Base-by-base conservation (phyloP, 768 basidiomycete genomes). In the Kondoa malvinella region DNA sequence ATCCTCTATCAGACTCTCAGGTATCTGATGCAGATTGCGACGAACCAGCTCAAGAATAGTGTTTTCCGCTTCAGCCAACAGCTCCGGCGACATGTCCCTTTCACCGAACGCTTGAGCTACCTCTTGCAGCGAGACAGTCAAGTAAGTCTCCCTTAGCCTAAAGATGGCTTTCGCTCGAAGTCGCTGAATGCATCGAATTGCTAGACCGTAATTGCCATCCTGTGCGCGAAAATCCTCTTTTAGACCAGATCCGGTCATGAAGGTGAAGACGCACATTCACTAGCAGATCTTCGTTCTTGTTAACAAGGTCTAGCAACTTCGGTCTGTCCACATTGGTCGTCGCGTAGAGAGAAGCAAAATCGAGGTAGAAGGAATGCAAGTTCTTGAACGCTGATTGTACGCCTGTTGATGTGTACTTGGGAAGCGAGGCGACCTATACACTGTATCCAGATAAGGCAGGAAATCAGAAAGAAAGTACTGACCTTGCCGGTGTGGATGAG, bases 161-260 rank as follows among this genome's bases (percentile, higher is more conserved):
- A 63, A 33, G 8, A 63, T 63, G n/a, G 61, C 61, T 32, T 63
- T 33, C 17, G 16, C 29, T 17, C 61, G 27, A 17, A 63, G 30
- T 16, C 61, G 61, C 29, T 63, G 14, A 27, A 29, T 27, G 61
- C 61, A 63, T 16, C 14, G 26, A 32, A 29, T 17, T 33, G 33
- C 27, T 33, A 63, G n/a, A 3, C 61, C 61, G 32, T 29, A 29
- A 33, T 63, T 63, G 32, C 61, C 61, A 63, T 63, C 61, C 61
- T 63, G 61, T 50, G 12, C 8, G 8, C 21, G 12, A 21, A 50
- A 8, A 8, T 8, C 40, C 8, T 50, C 40, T 21, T 50, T 21
- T 31, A n/a, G 29, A 8, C 12, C 32, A 31, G 15, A 26, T 17
- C 27, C 8, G 14, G 30, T 63, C 27, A 30, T 17, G 58, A 17